Base-by-base conservation (phyloP, 148 eudicot genomes). In the Chenopodium quinoa region DNA sequence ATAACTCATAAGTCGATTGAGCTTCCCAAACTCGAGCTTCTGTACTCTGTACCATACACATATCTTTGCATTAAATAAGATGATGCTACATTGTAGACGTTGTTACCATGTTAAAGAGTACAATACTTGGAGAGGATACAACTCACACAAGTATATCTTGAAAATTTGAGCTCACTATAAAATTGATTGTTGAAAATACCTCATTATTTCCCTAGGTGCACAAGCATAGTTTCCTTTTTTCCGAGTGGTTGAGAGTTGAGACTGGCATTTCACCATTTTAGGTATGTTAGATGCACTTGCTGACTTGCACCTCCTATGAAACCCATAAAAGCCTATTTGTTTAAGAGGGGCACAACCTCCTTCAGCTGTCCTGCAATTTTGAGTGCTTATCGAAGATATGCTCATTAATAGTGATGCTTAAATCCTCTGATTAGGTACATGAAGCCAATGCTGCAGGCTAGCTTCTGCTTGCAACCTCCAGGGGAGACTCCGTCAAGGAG, bases 401-500 rank as follows among this genome's bases (percentile, higher is more conserved):
- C 22, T 56, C 66, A 22, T 22, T 22, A 5, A 2, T 40, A 40
- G 23, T 23, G 8, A 23, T 48, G 48, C 76, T 48, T 52, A 1
- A 22, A 52, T 74, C 37, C 9, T 50, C 4, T 75, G 75, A 56
- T 52, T 31, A 84, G 91, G 80, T 90, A 87, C 78, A 92, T 89
- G 93, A 91, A 82, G 81, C 98, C 98, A 25, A 96, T 96, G 98
- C 79, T 96, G 76, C 90, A 89, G 52, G 85, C 98, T 0, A 91
- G 84, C 56, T 96, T 96, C 79, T 96, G 98, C 58, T 73, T 96
- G 82, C 98, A 96, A 79, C 99, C 99, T 3, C 99, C 98, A 2
- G 97, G 99, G 5, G 99, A 96, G 50, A 93, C 95, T 0, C 98
- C 98, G 22, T 87, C 98, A 1, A 84, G 98, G 69, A 75, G 97